Evolutionary conservation across 495 filamentous ascomycete genomes (phyloP).

Genomic region (Bathelium albidoporum): DNA sequence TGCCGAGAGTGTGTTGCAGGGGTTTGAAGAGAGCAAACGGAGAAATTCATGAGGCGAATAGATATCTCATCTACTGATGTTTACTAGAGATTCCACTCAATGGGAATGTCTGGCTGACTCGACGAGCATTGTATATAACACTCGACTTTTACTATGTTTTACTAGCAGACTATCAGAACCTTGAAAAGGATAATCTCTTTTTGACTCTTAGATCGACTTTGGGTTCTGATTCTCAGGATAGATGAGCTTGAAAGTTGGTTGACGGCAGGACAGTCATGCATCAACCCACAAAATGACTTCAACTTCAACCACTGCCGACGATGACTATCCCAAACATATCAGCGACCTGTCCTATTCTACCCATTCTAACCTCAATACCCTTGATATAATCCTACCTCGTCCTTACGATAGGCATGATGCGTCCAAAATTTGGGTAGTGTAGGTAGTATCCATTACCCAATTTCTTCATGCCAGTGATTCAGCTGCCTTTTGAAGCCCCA

Average conservation of each 20-base stretch:
- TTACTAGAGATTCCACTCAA: background rate
- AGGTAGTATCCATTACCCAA: background rate
- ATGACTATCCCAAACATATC: constrained; percentile 11
- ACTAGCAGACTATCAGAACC: background rate
- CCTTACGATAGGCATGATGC: background rate
- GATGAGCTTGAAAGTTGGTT: background rate
- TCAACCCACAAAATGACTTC: background rate
- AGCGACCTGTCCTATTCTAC: constrained; percentile 12
- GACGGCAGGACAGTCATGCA: background rate
- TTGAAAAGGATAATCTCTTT: too few relatives aligned
- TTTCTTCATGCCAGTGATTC: background rate
- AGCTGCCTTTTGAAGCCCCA: background rate
- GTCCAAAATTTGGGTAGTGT: constrained; percentile 15
- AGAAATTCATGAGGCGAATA: constrained; percentile 15
- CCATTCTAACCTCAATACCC: constrained; percentile 15
- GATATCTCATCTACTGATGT: background rate
- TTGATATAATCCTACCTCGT: constrained; percentile 15
- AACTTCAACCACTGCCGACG: background rate
- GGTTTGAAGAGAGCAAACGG: constrained; percentile 19
- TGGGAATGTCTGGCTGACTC: background rate
- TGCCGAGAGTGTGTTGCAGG: constrained; percentile 20
- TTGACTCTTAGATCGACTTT: too few relatives aligned
- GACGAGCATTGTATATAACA: background rate
- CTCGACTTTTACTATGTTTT: background rate
- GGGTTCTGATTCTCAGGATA: too few relatives aligned